A percentile compares a stretch with the other conserved stretches of the same genome.
These are phyloP conservation scores for Phylloboletellus chloephorus DNA, from an alignment of 1,284 basidiomycete species.

Conservation along the genomic window DNA sequence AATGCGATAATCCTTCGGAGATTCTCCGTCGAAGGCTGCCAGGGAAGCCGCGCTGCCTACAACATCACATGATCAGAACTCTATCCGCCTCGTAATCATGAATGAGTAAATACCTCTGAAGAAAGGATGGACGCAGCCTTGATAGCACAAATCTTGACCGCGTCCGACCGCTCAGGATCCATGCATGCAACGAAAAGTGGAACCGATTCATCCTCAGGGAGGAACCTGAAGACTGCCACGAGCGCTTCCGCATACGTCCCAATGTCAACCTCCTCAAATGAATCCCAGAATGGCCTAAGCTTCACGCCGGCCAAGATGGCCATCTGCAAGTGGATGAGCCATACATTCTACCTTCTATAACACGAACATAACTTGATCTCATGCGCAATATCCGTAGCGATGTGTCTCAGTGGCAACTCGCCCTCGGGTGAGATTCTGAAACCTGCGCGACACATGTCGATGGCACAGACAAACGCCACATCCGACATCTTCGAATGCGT, in stretches of 20 bases:
- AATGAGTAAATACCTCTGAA: constrained; percentile 25
- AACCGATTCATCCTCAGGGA: constrained; percentile 56
- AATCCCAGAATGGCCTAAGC: constrained; percentile 67
- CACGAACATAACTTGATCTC: constrained; percentile 61
- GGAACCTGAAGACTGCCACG: constrained; percentile 65
- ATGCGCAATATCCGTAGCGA: constrained; percentile 71
- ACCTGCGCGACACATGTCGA: constrained; percentile 81
- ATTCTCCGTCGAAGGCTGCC: constrained; percentile 50
- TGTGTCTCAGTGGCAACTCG: constrained; percentile 63
- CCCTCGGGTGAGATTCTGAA: constrained; percentile 59
- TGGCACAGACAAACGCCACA: constrained; percentile 65
- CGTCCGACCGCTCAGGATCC: constrained; percentile 71
- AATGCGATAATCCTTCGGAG: constrained; percentile 41
- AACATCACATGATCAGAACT: constrained; percentile 9
- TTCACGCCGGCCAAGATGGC: constrained; percentile 44
- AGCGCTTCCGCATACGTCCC: constrained; percentile 73
- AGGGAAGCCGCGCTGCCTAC: constrained; percentile 51
- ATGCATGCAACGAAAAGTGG: constrained; percentile 59
- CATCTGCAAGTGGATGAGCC: constrained; percentile 31
- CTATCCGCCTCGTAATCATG: constrained; percentile 1
- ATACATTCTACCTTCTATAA: background rate
- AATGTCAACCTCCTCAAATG: constrained; percentile 68
- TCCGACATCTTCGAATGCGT: constrained; percentile 54
- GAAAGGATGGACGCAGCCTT: constrained; percentile 46
- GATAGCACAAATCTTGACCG: constrained; percentile 73